Evolutionary conservation across 2,329 filamentous ascomycete genomes (phyloP).

Genomic region (Penicillium nordicum): DNA sequence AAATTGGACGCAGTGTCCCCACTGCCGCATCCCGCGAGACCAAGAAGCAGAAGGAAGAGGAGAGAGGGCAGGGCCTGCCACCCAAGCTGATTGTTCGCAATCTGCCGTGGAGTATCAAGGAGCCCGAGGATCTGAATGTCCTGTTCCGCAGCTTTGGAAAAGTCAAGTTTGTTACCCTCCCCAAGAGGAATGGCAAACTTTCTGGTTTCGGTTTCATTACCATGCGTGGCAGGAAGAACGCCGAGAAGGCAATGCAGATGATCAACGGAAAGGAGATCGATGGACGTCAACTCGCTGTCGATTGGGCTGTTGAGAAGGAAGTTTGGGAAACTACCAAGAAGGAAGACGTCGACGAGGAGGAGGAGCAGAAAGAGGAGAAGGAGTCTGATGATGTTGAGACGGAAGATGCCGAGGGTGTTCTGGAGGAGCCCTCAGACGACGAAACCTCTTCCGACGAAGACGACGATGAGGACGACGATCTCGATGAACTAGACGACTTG

Average conservation of each 20-base stretch:
- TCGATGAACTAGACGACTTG: slow-evolving; percentile 44
- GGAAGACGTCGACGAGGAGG: slow-evolving; percentile 31
- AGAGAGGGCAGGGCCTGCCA: slow-evolving; percentile 58
- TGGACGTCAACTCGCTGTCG: slow-evolving; percentile 82
- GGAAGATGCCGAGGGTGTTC: slow-evolving; percentile 53
- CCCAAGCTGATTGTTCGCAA: slow-evolving; percentile 87
- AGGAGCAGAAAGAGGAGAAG: slow-evolving; percentile 24
- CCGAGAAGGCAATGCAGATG: slow-evolving; percentile 77
- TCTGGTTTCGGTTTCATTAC: slow-evolving; percentile 92
- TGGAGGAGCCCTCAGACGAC: slow-evolving; percentile 37
- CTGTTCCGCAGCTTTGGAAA: slow-evolving; percentile 88
- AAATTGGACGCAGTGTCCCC: slow-evolving; percentile 43
- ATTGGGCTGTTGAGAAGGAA: slow-evolving; percentile 93
- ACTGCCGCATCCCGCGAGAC: slow-evolving; percentile 34
- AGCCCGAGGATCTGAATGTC: slow-evolving; percentile 70
- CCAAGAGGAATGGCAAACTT: slow-evolving; percentile 68
- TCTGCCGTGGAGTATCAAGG: slow-evolving; percentile 92
- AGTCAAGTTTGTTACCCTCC: slow-evolving; percentile 81
- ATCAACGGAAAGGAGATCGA: slow-evolving; percentile 90
- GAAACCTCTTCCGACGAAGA: slow-evolving; percentile 40
- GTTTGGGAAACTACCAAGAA: slow-evolving; percentile 70
- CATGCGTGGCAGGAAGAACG: slow-evolving; percentile 82
- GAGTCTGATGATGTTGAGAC: slow-evolving; percentile 49
- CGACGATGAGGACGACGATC: slow-evolving; percentile 43
- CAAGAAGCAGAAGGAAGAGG: slow-evolving; percentile 52